Percentiles rank a stretch among this genome's conserved stretches.
Evolutionary conservation across 257 asterid species (phyloP).

Genomic region (Thymus quinquecostatus): DNA sequence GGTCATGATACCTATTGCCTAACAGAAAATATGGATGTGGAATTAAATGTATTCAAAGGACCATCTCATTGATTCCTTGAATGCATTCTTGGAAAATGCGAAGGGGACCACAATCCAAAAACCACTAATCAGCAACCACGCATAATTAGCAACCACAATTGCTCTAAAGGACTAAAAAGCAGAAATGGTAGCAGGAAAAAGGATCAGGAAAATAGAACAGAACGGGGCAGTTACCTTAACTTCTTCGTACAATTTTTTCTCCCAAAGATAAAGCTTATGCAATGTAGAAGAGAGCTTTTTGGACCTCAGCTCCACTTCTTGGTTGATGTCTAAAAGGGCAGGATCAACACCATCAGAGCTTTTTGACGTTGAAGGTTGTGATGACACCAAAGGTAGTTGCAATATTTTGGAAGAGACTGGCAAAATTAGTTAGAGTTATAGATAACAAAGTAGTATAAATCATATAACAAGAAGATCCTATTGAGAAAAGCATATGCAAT

Average conservation of each 20-base stretch:
- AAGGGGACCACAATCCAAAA: slow-evolving; percentile 46
- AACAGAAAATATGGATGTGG: slow-evolving; percentile 30
- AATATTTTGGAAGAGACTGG: slow-evolving; percentile 86
- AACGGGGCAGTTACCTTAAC: slow-evolving; percentile 69
- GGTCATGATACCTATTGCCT: slow-evolving; percentile 27
- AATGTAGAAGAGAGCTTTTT: slow-evolving; percentile 82
- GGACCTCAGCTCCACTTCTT: slow-evolving; percentile 64
- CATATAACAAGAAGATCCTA: slow-evolving; percentile 13
- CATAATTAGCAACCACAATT: slow-evolving; percentile 34
- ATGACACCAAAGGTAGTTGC: slow-evolving; percentile 59
- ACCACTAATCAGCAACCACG: slow-evolving; percentile 31
- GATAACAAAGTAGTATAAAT: slow-evolving; percentile 12
- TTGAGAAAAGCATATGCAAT: neutral
- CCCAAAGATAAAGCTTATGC: slow-evolving; percentile 91
- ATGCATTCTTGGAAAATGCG: slow-evolving; percentile 36
- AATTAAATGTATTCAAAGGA: slow-evolving; percentile 37
- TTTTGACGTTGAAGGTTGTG: slow-evolving; percentile 68
- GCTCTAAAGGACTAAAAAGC: slow-evolving; percentile 32
- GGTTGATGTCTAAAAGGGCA: slow-evolving; percentile 51
- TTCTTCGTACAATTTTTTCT: slow-evolving; percentile 92
- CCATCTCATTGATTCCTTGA: slow-evolving; percentile 38
- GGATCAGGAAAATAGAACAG: slow-evolving; percentile 13
- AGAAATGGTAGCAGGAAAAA: slow-evolving; percentile 27
- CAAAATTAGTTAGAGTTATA: slow-evolving; percentile 28
- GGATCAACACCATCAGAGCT: slow-evolving; percentile 55